Conservation (phyloP, 108 stramenopile species). For the Skeletonema menzelii region DNA sequence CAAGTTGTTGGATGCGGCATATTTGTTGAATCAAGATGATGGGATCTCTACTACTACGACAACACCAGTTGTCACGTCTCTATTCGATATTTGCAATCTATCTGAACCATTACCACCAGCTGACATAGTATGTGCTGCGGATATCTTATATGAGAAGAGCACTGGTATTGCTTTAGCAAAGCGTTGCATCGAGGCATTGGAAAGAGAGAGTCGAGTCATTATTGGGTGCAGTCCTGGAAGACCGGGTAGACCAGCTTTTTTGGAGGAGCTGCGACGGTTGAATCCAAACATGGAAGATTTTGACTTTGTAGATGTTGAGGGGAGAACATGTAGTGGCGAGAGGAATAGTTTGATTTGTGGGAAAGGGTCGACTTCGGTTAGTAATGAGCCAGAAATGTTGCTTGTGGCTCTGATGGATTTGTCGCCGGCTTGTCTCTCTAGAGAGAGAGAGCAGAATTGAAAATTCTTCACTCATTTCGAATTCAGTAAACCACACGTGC, state of each 20-base stretch:
- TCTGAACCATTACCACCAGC: constrained; percentile 29
- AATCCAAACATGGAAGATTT: constrained; percentile 18
- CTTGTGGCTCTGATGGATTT: not conserved
- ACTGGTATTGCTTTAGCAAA: constrained; percentile 64
- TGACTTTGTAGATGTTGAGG: constrained; percentile 45
- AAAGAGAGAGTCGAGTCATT: constrained; percentile 48
- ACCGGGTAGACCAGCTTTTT: constrained; percentile 64
- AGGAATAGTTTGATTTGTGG: not conserved
- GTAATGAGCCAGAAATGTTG: not conserved
- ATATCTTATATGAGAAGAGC: constrained; percentile 70
- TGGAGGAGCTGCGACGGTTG: constrained; percentile 44
- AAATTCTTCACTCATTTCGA: no score
- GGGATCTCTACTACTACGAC: not conserved
- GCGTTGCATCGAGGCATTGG: constrained; percentile 56
- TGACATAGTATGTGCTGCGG: constrained; percentile 62
- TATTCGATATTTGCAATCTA: constrained; percentile 57
- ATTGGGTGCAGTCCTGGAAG: constrained; percentile 62
- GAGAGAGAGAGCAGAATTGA: no score
- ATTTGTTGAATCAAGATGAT: not conserved
- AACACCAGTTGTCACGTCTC: constrained; percentile 17
- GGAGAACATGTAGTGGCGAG: constrained; percentile 48
- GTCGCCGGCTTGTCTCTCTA: not conserved
- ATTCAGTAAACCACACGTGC: no score
- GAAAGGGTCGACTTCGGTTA: not conserved
- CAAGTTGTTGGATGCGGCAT: constrained; percentile 22